Evolutionary conservation across 2,329 filamentous ascomycete species (phyloP), one percentile per base, ranked within the genome.

Genomic region (Diaporthe citriasiana): DNA sequence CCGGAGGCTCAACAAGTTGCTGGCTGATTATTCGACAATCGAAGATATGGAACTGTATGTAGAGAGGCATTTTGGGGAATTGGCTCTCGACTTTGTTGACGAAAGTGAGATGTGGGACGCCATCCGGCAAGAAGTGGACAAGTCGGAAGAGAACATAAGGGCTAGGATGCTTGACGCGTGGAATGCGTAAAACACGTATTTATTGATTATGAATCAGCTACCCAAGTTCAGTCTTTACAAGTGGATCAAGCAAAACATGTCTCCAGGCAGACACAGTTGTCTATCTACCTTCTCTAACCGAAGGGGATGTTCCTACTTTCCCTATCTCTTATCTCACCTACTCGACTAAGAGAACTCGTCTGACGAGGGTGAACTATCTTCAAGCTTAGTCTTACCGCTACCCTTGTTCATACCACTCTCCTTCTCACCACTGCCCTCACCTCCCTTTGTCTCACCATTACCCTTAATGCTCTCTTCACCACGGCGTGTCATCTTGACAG

Each of bases 151-250:
- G 33, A 25, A 57, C 2, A 12, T 57, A 2, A 19, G 33, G 19
- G n/a, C 17, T 38, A 57, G 55, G 55, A 38, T 57, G 55, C 55
- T 57, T n/a, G 17, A 57, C 38, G 55, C 55, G 4, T 57, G 55
- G 55, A 38, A 30, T 56, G 12, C 1, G 33, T 57, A 9, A 57
- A 38, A 38, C 15, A 33, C 2, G 50, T 25, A 13, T 30, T 30
- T 17, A 53, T 53, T 53, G 33, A 35, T n/a, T n/a, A n/a, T n/a
- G n/a, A n/a, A n/a, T n/a, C n/a, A n/a, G n/a, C n/a, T n/a, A n/a
- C n/a, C n/a, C n/a, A n/a, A n/a, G n/a, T n/a, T n/a, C n/a, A n/a
- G n/a, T n/a, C n/a, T n/a, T n/a, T n/a, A n/a, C n/a, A n/a, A n/a
- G n/a, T n/a, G 33, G 5, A 35, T 35, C 33, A 35, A 35, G 4